Evolutionary conservation across 2,329 filamentous ascomycete genomes (phyloP).

Genomic region (Neophaeococcomyces mojaviensis): DNA sequence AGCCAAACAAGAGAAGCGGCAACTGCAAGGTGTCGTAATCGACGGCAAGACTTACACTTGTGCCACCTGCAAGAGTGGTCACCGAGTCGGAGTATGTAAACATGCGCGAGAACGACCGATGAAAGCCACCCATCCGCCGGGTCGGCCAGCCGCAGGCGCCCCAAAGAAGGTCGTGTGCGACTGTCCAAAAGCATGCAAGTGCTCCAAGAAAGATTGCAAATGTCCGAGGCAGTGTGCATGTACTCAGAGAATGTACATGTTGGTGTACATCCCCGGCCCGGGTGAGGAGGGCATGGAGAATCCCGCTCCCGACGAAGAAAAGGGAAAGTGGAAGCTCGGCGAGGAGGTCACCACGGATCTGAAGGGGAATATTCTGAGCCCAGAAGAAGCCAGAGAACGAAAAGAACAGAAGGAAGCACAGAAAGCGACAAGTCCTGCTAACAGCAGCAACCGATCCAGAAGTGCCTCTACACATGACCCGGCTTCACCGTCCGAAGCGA

Average conservation of each 20-base stretch:
- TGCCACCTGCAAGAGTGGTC: conserved; percentile 21
- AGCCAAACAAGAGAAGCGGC: conserved; percentile 5
- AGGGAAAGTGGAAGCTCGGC: conserved; percentile 17
- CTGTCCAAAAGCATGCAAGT: conserved; percentile 20
- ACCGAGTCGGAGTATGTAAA: conserved; percentile 22
- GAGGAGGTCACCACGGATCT: conserved; percentile 20
- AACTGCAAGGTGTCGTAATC: conserved; percentile 14
- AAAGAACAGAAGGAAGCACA: conserved; percentile 16
- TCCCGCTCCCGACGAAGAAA: conserved; percentile 13
- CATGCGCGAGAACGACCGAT: conserved; percentile 20
- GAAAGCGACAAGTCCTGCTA: background rate
- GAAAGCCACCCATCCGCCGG: conserved; percentile 19
- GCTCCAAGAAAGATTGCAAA: conserved; percentile 22
- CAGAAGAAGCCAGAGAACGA: conserved; percentile 16
- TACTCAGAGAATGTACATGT: conserved; percentile 18
- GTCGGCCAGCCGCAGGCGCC: conserved; percentile 19
- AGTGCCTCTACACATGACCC: conserved; percentile 14
- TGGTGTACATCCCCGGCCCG: conserved; percentile 15
- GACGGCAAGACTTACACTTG: conserved; percentile 23
- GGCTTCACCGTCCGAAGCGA: conserved; percentile 11
- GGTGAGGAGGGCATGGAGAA: conserved; percentile 7
- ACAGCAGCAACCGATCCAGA: background rate
- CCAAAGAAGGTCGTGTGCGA: conserved; percentile 19
- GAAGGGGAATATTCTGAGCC: conserved; percentile 18
- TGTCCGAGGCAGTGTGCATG: conserved; percentile 19